phyloP scores from a whole-genome alignment of 1,139 yeast genomes.

The Scheffersomyces segobiensis region DNA sequence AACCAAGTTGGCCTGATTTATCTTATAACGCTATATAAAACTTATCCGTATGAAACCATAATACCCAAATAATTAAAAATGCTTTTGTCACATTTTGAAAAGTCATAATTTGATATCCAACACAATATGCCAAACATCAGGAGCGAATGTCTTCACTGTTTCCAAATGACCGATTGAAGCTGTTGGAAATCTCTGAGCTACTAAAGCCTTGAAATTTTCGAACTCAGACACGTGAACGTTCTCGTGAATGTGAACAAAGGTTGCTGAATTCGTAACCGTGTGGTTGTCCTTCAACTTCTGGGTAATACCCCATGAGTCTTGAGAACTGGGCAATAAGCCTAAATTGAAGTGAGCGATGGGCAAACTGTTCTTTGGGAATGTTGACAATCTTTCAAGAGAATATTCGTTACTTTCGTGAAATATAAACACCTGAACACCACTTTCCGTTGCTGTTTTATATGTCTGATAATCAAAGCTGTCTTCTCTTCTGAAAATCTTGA shows the following conservation, averaged over 20 bases:
- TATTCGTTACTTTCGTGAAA: constrained; percentile 64
- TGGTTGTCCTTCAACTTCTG: constrained; percentile 20
- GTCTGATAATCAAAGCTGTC: constrained; percentile 28
- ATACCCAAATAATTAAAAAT: no score
- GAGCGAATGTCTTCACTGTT: constrained; percentile 81
- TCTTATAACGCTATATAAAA: no score
- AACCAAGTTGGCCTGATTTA: no score
- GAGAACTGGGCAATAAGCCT: constrained; percentile 74
- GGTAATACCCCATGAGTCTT: constrained; percentile 59
- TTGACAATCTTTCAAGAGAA: constrained; percentile 42
- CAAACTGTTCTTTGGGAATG: constrained; percentile 16
- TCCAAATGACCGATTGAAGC: constrained; percentile 39
- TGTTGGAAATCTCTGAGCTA: constrained; percentile 8
- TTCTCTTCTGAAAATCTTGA: constrained; percentile 27
- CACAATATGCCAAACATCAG: constrained; percentile 80
- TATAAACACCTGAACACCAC: constrained; percentile 32
- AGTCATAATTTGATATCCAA: constrained; percentile 40
- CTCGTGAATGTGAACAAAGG: constrained; percentile 70
- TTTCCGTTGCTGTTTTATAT: constrained; percentile 5
- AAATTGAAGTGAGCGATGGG: constrained; percentile 66
- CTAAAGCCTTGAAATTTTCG: constrained; percentile 24
- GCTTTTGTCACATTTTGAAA: no score
- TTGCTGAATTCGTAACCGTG: constrained; percentile 4
- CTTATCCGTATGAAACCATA: no score
- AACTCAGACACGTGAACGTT: constrained; percentile 57